Evolutionary conservation across 176 grass and related monocot species (phyloP).

Genomic region (Lolium multiflorum): DNA sequence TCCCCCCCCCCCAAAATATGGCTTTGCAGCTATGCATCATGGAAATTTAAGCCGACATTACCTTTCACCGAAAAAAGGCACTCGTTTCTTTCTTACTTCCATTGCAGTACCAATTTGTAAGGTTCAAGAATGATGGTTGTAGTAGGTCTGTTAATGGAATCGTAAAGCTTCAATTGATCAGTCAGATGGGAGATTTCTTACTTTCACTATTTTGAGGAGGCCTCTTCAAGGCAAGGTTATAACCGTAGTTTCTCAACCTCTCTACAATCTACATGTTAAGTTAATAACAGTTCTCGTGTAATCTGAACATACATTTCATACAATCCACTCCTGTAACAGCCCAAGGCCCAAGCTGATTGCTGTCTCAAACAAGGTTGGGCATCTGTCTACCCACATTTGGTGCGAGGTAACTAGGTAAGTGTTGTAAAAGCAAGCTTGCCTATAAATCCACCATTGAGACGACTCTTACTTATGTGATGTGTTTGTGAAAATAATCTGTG

Average conservation of each 20-base stretch:
- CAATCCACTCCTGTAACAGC: background rate
- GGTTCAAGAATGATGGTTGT: slow-evolving; percentile 54
- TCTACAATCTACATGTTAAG: background rate
- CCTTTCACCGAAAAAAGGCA: too few relatives aligned
- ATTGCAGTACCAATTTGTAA: too few relatives aligned
- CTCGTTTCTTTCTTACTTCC: background rate
- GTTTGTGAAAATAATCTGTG: background rate
- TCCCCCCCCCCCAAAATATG: too few relatives aligned
- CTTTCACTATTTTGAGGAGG: too few relatives aligned
- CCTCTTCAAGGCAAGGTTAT: slow-evolving; percentile 50
- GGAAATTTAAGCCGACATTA: background rate
- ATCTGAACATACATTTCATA: background rate
- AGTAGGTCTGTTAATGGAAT: slow-evolving; percentile 50
- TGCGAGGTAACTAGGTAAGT: slow-evolving; percentile 47
- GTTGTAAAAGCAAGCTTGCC: slow-evolving; percentile 61
- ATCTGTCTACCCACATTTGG: slow-evolving; percentile 41
- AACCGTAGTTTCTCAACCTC: slow-evolving; percentile 2
- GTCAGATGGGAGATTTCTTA: too few relatives aligned
- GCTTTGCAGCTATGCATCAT: background rate
- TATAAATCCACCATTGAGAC: background rate
- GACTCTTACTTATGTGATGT: background rate
- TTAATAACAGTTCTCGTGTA: background rate
- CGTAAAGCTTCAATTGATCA: too few relatives aligned
- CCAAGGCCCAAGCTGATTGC: slow-evolving; percentile 34
- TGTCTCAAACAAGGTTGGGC: slow-evolving; percentile 52